Base-by-base conservation (phyloP, 108 stramenopile genomes). In the Nitzschia palea region DNA sequence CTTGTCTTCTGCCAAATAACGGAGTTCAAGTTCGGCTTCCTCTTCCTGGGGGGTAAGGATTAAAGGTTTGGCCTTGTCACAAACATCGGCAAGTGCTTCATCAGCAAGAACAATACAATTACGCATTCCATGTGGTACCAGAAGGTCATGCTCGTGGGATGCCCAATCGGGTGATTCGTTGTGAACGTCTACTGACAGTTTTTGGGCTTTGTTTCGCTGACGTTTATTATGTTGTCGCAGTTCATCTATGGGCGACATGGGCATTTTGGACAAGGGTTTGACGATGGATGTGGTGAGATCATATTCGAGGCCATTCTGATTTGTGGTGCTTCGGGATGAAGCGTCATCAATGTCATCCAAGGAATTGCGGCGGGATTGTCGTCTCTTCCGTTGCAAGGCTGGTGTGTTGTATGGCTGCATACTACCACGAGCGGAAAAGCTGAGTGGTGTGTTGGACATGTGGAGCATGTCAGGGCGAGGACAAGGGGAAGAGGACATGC, bases 1-100 rank as follows among this genome's bases (percentile, higher is more conserved):
- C 36, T 85, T 83, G 48, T 92, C 88, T 42, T 73, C 65, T 9
- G 83, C 71, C 30, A 82, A 54, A 31, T 73, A 68, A 34, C 44
- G 79, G 15, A 92, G 55, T 50, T 89, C 78, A 9, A 67, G 47
- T 55, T 87, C 86, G 4, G 91, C 91, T 35, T 84, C 77, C 8
- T 66, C 25, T 55, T 84, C 83, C 10, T 50, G 44, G 3, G 27
- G 33, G n/a, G 68, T 78, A 51, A 84, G 42, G 9, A 80, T 32
- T 9, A 74, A 34, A 0, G 63, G 35, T 44, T 68, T 67, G 37
- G 80, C 78, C 20, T 72, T 66, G 25, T 45, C 28, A 32, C 82
- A 85, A 34, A 84, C 71, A 30, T 82, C 69, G 2, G 82, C 56
- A 43, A 82, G 55, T 3, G 86, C 79, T 61, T 92, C 86, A 62